Conservation (phyloP, 306 rosid species). For the Begonia fuchsioides region DNA sequence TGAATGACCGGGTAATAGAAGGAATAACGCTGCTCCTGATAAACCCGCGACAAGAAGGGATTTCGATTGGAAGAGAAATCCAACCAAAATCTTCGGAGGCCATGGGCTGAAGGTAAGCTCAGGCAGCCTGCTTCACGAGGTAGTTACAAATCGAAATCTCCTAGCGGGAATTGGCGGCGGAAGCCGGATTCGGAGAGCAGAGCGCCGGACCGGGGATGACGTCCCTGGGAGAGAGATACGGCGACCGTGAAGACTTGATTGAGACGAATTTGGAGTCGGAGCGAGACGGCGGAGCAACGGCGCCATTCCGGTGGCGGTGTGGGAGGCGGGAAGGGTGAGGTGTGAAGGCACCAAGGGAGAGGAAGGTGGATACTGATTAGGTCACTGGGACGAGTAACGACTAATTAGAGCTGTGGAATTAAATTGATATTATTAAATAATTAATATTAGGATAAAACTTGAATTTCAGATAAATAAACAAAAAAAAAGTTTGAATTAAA, state of each 20-base stretch:
- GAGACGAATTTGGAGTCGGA: slow-evolving; percentile 16
- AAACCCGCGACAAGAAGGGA: slow-evolving; percentile 12
- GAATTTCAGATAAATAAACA: no score
- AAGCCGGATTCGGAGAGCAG: slow-evolving; percentile 10
- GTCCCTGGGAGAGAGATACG: slow-evolving; percentile 47
- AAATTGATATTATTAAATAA: no score
- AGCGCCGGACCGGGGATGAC: slow-evolving; percentile 25
- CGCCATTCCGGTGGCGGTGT: slow-evolving; percentile 17
- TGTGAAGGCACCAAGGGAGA: slow-evolving; percentile 2
- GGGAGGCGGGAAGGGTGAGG: slow-evolving; percentile 28
- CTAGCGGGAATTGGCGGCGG: slow-evolving; percentile 18
- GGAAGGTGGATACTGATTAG: no score
- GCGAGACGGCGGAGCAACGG: slow-evolving; percentile 7
- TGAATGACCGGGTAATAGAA: slow-evolving; percentile 7
- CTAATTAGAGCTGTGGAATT: no score
- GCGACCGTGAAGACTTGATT: slow-evolving; percentile 6
- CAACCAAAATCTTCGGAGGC: slow-evolving; percentile 20
- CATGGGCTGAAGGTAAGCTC: slow-evolving; percentile 97
- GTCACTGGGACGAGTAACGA: no score
- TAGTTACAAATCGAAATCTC: slow-evolving; percentile 51
- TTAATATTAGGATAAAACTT: no score
- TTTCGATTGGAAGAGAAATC: slow-evolving; percentile 5
- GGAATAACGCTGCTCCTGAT: slow-evolving; percentile 13
- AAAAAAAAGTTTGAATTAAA: no score
- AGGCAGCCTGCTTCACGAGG: slow-evolving; percentile 87